phyloP scores from a whole-genome alignment of 108 stramenopile genomes.

The Nitzschia sp. region DNA sequence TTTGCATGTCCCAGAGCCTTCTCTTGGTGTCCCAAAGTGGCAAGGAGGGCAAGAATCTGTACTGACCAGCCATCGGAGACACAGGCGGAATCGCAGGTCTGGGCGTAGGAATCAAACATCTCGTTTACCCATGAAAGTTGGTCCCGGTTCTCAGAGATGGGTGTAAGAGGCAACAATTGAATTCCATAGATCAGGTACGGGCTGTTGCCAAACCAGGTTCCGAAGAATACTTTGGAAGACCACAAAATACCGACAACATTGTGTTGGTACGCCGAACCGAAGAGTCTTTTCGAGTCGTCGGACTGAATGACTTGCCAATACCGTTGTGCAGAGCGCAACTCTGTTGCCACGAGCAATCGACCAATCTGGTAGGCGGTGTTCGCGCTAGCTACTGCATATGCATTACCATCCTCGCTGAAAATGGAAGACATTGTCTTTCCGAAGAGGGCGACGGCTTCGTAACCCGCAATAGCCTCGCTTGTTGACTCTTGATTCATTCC shows the following conservation, averaged over 20 bases:
- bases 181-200: conserved; percentile 73
- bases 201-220: conserved; percentile 72
- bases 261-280: conserved; percentile 48
- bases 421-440: conserved; percentile 65
- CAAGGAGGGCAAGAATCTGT: conserved; percentile 54
- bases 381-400: conserved; percentile 42
- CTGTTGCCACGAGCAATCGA: conserved; percentile 73
- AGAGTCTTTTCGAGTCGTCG: conserved; percentile 38
- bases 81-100: conserved; percentile 64
- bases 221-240: conserved; percentile 58
- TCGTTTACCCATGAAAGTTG: conserved; percentile 67
- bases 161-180: conserved; percentile 83
- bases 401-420: conserved; percentile 36
- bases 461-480: conserved; percentile 91
- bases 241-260: conserved; percentile 80
- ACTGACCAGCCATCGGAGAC: conserved; percentile 62
- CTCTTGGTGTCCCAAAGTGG: conserved; percentile 70
- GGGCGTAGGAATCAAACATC: conserved; percentile 66
- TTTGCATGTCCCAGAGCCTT: conserved; percentile 49
- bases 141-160: conserved; percentile 78
- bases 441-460: conserved; percentile 88
- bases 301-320: conserved; percentile 84
- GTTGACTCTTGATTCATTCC: conserved; percentile 92
- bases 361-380: conserved; percentile 64
- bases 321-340: conserved; percentile 72